phyloP scores from a whole-genome alignment of 2,329 filamentous ascomycete genomes.

The Drechmeria coniospora region DNA sequence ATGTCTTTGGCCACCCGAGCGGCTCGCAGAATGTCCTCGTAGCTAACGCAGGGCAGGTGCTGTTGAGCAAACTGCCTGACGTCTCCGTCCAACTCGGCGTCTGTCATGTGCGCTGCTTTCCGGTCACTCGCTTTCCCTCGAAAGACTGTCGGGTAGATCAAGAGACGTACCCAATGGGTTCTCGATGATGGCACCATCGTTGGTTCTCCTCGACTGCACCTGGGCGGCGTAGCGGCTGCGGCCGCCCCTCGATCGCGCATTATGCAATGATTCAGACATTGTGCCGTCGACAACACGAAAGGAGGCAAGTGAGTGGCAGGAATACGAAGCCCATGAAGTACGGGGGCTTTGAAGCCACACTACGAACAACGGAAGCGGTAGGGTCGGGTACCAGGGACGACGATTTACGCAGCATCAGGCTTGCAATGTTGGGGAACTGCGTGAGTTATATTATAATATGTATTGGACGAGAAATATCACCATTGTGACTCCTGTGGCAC shows the following conservation, averaged over 20 bases:
- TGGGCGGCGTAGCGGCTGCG: slow-evolving; percentile 8
- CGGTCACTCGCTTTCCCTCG: too few relatives aligned
- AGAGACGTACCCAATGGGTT: slow-evolving; percentile 16
- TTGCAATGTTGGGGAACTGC: too few relatives aligned
- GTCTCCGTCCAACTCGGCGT: slow-evolving; percentile 21
- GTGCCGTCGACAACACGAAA: too few relatives aligned
- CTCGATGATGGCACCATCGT: slow-evolving; percentile 20
- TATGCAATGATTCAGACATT: not conserved
- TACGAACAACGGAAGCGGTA: too few relatives aligned
- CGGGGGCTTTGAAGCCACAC: too few relatives aligned
- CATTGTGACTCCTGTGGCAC: too few relatives aligned
- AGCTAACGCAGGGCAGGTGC: slow-evolving; percentile 14
- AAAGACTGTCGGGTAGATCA: not conserved
- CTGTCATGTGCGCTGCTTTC: slow-evolving; percentile 19
- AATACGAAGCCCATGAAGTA: too few relatives aligned
- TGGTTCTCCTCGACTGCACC: slow-evolving; percentile 13
- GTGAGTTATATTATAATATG: too few relatives aligned
- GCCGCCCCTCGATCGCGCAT: not conserved
- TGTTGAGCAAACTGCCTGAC: slow-evolving; percentile 15
- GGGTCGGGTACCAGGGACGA: too few relatives aligned
- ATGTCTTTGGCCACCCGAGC: slow-evolving; percentile 26
- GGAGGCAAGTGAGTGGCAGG: too few relatives aligned
- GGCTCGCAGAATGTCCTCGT: slow-evolving; percentile 18
- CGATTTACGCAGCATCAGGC: too few relatives aligned
- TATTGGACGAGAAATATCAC: too few relatives aligned